Evolutionary conservation across 2,329 filamentous ascomycete species (phyloP).

Genomic region (Curvularia sp.): DNA sequence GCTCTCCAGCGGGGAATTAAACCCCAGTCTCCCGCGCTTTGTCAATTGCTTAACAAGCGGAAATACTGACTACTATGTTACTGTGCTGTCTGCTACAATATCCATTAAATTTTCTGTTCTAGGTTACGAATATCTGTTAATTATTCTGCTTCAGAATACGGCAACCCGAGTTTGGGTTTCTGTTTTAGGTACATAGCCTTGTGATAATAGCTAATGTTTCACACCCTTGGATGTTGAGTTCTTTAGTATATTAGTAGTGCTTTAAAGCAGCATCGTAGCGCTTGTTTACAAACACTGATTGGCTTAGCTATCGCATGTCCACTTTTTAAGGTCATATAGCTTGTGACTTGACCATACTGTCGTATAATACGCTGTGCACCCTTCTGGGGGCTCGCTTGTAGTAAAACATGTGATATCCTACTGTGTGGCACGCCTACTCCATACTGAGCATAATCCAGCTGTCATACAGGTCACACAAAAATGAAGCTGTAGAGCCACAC

Average conservation of each 20-base stretch:
- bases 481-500: too few species aligned
- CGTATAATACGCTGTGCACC: neutral
- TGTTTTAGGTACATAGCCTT: neutral
- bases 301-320: neutral
- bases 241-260: neutral
- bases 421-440: too few species aligned
- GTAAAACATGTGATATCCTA: too few species aligned
- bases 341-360: neutral
- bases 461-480: too few species aligned
- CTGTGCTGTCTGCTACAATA: neutral
- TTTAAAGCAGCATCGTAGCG: neutral
- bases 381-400: too few species aligned
- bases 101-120: neutral
- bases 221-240: neutral
- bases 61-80: neutral
- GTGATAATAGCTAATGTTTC: neutral
- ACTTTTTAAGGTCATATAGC: neutral
- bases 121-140: neutral
- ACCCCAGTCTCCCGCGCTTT: neutral
- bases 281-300: neutral
- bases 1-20: neutral
- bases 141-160: neutral
- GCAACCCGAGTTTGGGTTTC: too few species aligned
- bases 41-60: neutral
- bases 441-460: too few species aligned